Base-by-base conservation (phyloP, 2,329 filamentous ascomycete species). In the Falciphora oryzae region DNA sequence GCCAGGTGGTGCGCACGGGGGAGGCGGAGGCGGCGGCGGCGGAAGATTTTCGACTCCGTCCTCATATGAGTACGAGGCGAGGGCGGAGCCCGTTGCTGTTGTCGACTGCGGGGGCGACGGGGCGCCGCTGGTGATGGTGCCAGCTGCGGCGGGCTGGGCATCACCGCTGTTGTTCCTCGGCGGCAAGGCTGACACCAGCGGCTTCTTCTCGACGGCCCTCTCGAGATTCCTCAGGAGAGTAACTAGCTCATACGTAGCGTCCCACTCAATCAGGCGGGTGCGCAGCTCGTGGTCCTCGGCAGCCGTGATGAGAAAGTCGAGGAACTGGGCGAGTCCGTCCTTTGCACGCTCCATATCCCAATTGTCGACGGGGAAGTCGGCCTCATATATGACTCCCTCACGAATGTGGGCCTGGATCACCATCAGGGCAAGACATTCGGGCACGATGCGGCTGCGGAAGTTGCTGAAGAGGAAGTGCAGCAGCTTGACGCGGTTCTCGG, bases 271-370 rank as follows among this genome's bases (percentile, higher is more conserved):
- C 56, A 98, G 84, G 67, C 96, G 89, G 57, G 87, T 84, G 67
- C 96, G 91, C 80, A 92, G 92, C 62, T 92, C 89, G 58, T 89
- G 84, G 70, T 94, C 90, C 72, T 97, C 93, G 0, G 92, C 93
- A 32, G 97, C 85, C 0, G 95, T 93, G 22, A 90, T 92, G 64
- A 97, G 90, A 74, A 98, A 96, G 70, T 97, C 93, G 1, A 98
- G 85, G 73, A 96, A 97, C 75, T 97, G 93, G 63, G 93, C 92
- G 1, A 98, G 86, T 0, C 94, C 94, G 72, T 98, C 94, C 74
- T 96, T 97, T 65, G 96, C 94, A 18, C 94, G 87, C 74, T 98
- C 94, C 90, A 98, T 96, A 71, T 98, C 94, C 94, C 94, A 98
- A 60, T 93, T 85, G 71, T 98, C 96, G 1, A 97, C 88, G 0